Percentiles rank a stretch among this genome's conserved stretches.
These are phyloP conservation scores for Botrytis porri DNA, from an alignment of 2,329 filamentous ascomycete species.

Conservation along the genomic window DNA sequence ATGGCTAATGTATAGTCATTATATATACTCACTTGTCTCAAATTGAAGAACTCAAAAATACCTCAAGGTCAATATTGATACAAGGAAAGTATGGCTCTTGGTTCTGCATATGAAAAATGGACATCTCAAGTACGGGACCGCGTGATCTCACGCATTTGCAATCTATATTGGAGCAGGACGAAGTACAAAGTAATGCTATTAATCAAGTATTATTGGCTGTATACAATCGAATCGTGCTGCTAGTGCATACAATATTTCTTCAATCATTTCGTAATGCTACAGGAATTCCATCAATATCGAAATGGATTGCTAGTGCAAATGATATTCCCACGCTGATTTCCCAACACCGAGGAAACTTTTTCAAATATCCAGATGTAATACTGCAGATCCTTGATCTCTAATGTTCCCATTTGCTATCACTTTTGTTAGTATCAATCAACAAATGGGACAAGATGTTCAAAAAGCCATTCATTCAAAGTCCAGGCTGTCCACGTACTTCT, in stretches of 20 bases:
- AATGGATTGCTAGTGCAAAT: constrained; percentile 1
- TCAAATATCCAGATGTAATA: not conserved
- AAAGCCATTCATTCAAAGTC: not conserved
- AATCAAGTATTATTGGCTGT: not conserved
- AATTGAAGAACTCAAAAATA: no score
- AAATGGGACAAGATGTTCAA: not conserved
- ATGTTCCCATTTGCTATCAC: not conserved
- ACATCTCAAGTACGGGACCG: not conserved
- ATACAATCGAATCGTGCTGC: not conserved
- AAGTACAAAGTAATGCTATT: not conserved
- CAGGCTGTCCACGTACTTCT: not conserved
- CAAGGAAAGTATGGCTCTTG: not conserved
- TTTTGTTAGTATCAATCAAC: not conserved
- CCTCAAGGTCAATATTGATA: no score
- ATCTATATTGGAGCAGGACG: not conserved
- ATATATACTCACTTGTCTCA: not conserved
- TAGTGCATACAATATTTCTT: not conserved
- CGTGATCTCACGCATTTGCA: not conserved
- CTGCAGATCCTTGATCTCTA: not conserved
- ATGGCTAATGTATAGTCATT: not conserved
- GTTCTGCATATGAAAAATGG: not conserved
- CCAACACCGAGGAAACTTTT: not conserved
- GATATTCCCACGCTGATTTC: not conserved
- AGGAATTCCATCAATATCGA: not conserved
- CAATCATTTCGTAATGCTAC: not conserved